phyloP scores from a whole-genome alignment of 2,329 filamentous ascomycete genomes.

The Zasmidium angulare region DNA sequence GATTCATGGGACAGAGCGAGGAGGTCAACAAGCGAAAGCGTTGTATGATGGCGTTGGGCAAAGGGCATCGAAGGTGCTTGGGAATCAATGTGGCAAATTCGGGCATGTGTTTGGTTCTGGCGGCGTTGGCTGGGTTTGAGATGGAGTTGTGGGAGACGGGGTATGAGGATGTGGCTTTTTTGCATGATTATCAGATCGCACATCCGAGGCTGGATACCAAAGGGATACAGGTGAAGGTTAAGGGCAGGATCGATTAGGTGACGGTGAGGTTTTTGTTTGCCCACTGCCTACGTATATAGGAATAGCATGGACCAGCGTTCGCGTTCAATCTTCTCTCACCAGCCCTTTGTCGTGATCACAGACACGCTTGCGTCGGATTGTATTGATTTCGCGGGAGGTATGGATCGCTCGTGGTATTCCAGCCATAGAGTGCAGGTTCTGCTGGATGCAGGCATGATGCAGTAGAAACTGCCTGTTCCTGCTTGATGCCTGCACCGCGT shows the following conservation, averaged over 20 bases:
- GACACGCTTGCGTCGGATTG: too few relatives aligned
- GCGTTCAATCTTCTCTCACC: too few relatives aligned
- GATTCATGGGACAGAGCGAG: slow-evolving; percentile 4
- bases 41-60: slow-evolving; percentile 7
- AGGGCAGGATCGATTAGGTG: background rate
- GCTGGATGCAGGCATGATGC: too few relatives aligned
- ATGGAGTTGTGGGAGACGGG: slow-evolving; percentile 9
- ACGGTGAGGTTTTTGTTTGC: background rate
- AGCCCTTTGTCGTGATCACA: too few relatives aligned
- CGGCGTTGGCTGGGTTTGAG: slow-evolving; percentile 1
- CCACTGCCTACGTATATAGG: too few relatives aligned
- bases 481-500: too few relatives aligned
- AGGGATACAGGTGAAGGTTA: slow-evolving; percentile 6
- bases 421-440: too few relatives aligned
- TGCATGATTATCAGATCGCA: slow-evolving; percentile 11
- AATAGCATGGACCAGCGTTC: too few relatives aligned
- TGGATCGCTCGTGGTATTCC: too few relatives aligned
- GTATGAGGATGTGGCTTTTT: slow-evolving; percentile 7
- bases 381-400: too few relatives aligned
- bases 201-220: slow-evolving; percentile 10
- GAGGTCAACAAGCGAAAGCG: slow-evolving; percentile 6
- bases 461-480: too few relatives aligned
- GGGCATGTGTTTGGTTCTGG: slow-evolving; percentile 9
- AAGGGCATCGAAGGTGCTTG: slow-evolving; percentile 8
- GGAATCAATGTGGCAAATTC: slow-evolving; percentile 8